Conservation (phyloP, 169 alveolate genomes). For the Babesia ovis region DNA sequence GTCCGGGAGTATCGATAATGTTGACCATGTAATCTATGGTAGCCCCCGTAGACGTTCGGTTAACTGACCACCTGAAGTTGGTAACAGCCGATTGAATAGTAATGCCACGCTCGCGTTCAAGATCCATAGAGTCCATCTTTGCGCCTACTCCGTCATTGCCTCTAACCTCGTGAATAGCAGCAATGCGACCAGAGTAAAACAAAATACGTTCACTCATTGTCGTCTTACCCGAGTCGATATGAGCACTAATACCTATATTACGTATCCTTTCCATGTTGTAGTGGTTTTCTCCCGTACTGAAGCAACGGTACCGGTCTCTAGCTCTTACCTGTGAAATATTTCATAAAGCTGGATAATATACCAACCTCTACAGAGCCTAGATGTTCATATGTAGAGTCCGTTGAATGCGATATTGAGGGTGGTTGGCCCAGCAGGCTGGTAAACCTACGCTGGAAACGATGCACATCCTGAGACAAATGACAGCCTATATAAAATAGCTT, state of each 20-base stretch:
- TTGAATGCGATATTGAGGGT: not conserved
- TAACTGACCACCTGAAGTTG: slow-evolving; percentile 84
- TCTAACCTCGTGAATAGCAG: slow-evolving; percentile 92
- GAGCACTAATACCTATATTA: slow-evolving; percentile 96
- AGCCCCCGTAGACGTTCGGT: slow-evolving; percentile 22
- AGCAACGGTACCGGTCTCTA: slow-evolving; percentile 35
- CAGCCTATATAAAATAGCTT: not conserved
- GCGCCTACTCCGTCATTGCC: slow-evolving; percentile 96
- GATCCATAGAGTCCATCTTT: slow-evolving; percentile 97
- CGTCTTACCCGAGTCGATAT: slow-evolving; percentile 97
- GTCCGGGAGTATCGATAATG: slow-evolving; percentile 98
- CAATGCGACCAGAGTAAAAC: slow-evolving; percentile 86
- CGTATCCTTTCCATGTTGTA: slow-evolving; percentile 76
- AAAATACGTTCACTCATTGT: slow-evolving; percentile 92
- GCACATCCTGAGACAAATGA: not conserved
- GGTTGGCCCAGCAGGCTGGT: not conserved
- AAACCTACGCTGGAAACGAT: not conserved
- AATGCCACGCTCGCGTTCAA: slow-evolving; percentile 96
- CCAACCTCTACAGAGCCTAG: not conserved
- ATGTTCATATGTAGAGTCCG: not conserved
- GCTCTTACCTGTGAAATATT: not conserved
- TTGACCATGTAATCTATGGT: slow-evolving; percentile 80
- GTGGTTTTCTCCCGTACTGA: slow-evolving; percentile 38
- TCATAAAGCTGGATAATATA: too few species aligned
- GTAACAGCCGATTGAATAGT: slow-evolving; percentile 96